These are phyloP conservation scores for Knufia petricola DNA, from an alignment of 2,329 filamentous ascomycete species.

Conservation along the genomic window DNA sequence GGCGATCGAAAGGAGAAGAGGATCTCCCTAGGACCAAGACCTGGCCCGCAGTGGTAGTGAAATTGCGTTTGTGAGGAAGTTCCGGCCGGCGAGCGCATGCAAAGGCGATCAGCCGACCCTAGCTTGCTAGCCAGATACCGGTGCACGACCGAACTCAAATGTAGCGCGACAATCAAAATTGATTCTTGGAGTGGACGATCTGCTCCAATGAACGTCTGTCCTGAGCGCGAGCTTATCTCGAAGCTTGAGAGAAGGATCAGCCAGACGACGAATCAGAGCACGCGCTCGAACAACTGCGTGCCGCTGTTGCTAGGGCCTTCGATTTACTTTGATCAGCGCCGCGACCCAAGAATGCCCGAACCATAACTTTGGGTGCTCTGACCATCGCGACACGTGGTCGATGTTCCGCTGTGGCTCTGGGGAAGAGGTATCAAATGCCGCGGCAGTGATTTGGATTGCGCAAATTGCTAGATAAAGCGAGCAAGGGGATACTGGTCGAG, in stretches of 20 bases:
- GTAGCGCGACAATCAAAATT: slow-evolving; percentile 4
- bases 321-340: background rate
- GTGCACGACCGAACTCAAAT: background rate
- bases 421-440: background rate
- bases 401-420: background rate
- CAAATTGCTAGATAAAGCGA: too few relatives aligned
- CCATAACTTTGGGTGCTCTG: background rate
- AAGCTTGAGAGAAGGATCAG: slow-evolving; percentile 12
- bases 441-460: background rate
- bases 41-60: slow-evolving; percentile 15
- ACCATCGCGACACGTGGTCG: background rate
- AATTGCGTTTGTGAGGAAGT: background rate
- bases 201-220: slow-evolving; percentile 10
- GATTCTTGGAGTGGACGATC: background rate
- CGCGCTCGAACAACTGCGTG: background rate
- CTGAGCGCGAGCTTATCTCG: slow-evolving; percentile 13
- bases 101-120: background rate
- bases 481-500: too few relatives aligned
- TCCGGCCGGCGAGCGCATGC: background rate
- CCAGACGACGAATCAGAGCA: slow-evolving; percentile 12
- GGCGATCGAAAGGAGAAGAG: slow-evolving; percentile 1
- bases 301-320: slow-evolving; percentile 4
- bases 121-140: slow-evolving; percentile 3
- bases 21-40: background rate
- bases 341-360: background rate